Base-by-base conservation (phyloP, 768 basidiomycete species). In the Lentinus tigrinus region DNA sequence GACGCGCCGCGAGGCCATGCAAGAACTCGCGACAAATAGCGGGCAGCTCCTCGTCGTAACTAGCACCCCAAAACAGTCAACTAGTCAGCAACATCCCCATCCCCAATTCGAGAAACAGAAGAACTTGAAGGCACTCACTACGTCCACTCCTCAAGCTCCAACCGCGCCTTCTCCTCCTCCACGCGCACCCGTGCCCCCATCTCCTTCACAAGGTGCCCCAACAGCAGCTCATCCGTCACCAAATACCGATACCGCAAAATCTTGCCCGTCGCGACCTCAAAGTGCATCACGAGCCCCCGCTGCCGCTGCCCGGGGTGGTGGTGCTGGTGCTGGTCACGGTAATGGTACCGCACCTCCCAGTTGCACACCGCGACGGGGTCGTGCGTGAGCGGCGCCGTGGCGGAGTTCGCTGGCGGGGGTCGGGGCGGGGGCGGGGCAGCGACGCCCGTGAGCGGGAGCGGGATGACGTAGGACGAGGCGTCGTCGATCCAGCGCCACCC, bases 401-500 rank as follows among this genome's bases (percentile, higher is more conserved):
- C 31, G 38, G 47, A 6, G 50, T 46, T 47, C 49, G 50, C 16
- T 17, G 56, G 19, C 14, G 53, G 52, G 28, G 53, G 54, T 9
- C 44, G 50, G n/a, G 37, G 26, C 50, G n/a, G n/a, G n/a, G n/a
- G n/a, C n/a, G n/a, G n/a, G n/a, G n/a, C n/a, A n/a, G n/a, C n/a
- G n/a, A 60, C 52, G 19, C 58, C 57, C 17, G 46, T 21, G 19
- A 49, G 47, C 16, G 59, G 58, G 40, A 63, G 62, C 17, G 57
- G 49, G 39, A 63, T 44, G 16, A 59, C 56, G 57, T 58, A 63
- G 16, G 56, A 51, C 4, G 36, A 38, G 6, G 31, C 36, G 58
- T 63, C 62, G 54, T 57, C 54, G 47, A 60, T 38, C 48, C 50
- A 63, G 46, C 62, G 62, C 47, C 52, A 56, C 36, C 57, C 55